These are phyloP conservation scores for Echinosophora koreensis DNA, from an alignment of 306 rosid genomes.

Conservation along the genomic window DNA sequence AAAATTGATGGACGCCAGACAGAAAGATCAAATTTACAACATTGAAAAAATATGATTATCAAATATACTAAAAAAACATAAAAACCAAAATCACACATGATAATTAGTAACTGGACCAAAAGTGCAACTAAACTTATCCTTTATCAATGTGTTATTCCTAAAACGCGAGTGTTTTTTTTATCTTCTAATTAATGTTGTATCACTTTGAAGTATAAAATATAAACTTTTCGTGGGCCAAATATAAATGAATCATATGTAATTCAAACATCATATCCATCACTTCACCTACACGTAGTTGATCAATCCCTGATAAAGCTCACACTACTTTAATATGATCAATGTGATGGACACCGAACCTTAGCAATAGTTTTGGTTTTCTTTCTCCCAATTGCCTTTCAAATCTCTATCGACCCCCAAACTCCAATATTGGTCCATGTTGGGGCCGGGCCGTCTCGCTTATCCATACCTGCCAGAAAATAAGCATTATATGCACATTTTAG, in stretches of 20 bases:
- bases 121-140: too few relatives aligned
- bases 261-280: slow-evolving; percentile 1
- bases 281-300: neutral
- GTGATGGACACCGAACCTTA: neutral
- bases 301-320: neutral
- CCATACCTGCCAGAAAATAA: neutral
- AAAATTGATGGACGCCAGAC: too few relatives aligned
- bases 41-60: too few relatives aligned
- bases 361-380: slow-evolving; percentile 22
- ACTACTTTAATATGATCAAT: neutral
- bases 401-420: neutral
- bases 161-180: too few relatives aligned
- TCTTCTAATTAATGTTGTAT: too few relatives aligned
- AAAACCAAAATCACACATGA: too few relatives aligned
- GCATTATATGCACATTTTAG: neutral
- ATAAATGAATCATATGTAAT: neutral
- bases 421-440: neutral
- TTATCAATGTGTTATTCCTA: too few relatives aligned
- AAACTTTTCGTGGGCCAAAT: neutral
- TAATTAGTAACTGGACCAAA: too few relatives aligned
- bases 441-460: neutral
- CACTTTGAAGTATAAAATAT: too few relatives aligned
- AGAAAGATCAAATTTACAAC: too few relatives aligned
- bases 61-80: too few relatives aligned
- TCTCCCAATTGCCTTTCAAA: slow-evolving; percentile 25